Evolutionary conservation across 2,329 filamentous ascomycete species (phyloP), one percentile per base, ranked within the genome.

Genomic region (Nothomitra cinnamomea): DNA sequence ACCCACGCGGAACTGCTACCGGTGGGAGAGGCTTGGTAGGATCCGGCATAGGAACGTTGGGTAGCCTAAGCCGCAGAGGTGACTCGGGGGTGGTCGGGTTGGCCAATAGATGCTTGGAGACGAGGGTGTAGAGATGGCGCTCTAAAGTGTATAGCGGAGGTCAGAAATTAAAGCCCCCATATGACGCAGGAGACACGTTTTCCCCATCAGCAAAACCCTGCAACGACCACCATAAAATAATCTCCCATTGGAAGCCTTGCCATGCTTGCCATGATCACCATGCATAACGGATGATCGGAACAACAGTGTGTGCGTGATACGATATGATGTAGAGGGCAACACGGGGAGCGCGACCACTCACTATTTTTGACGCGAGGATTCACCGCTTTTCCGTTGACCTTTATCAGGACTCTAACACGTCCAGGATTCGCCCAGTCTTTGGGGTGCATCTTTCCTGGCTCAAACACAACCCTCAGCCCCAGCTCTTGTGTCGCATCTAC

Each of bases 351-450:
- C n/a, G n/a, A n/a, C n/a, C n/a, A 70, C 76, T 53, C 68, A 80
- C 77, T 86, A 62, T 83, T 85, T 65, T 80, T 80, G 47, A 85
- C 72, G 28, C 68, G 69, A 24, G 68, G 60, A 57, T 74, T 75
- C 38, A 73, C 62, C 47, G 69, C 62, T 57, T 68, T 68, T 35
- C 77, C 77, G 57, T 76, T 65, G 54, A 71, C 80, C 66, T 80
- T 83, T 54, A 95, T 71, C 63, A 82, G 71, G 51, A 96, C 80
- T 60, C 86, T 81, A 58, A 96, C 86, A 56, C 92, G 77, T 2
- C 92, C 92, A 12, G 92, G 92, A 71, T 98, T 98, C 54, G 84
- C 83, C 92, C 92, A 98, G 72, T 98, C 92, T 70, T 92, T 90
- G 5, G 92, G 92, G 68, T 98, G 92, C 56, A 81, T 77, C 73